Evolutionary conservation across 2,329 filamentous ascomycete species (phyloP).

Genomic region (Pseudogymnoascus sp.): DNA sequence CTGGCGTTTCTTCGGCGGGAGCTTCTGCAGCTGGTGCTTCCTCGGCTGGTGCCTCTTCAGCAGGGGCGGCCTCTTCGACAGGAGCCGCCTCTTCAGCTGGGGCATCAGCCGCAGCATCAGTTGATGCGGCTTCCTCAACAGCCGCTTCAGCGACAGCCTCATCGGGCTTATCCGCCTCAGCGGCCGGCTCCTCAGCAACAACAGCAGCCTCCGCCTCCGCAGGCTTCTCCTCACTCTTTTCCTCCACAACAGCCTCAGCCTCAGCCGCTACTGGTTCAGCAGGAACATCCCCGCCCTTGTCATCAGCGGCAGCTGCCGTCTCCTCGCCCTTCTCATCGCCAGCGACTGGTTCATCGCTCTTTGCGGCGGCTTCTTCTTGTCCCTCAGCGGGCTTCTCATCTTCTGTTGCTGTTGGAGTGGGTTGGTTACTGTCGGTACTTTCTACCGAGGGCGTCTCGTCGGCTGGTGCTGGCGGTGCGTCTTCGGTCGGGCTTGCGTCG

Average conservation of each 20-base stretch:
- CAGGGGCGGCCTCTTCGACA: background rate
- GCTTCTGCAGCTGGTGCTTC: constrained; percentile 11
- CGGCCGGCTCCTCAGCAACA: constrained; percentile 18
- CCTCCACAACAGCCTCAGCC: constrained; percentile 11
- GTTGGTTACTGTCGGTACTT: background rate
- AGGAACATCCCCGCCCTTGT: background rate
- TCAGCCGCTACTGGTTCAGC: constrained; percentile 11
- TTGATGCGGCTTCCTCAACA: background rate
- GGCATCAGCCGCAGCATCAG: background rate
- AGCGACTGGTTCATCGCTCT: background rate
- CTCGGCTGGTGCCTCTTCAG: constrained; percentile 8
- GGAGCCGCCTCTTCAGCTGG: background rate
- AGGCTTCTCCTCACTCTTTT: constrained; percentile 13
- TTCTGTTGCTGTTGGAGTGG: background rate
- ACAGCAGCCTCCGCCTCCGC: constrained; percentile 16
- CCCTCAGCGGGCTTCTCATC: constrained; percentile 4
- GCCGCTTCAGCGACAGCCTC: constrained; percentile 8
- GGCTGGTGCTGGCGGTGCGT: background rate
- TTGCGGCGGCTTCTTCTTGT: background rate
- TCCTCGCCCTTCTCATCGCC: constrained; percentile 10
- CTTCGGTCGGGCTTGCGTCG: constrained; percentile 11
- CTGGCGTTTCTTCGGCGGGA: constrained; percentile 7
- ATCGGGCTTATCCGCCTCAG: constrained; percentile 15
- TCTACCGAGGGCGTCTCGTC: constrained; percentile 8
- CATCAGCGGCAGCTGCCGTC: constrained; percentile 10